Conservation (phyloP, 177 flowering plant species). For the Vitis hybrid region DNA sequence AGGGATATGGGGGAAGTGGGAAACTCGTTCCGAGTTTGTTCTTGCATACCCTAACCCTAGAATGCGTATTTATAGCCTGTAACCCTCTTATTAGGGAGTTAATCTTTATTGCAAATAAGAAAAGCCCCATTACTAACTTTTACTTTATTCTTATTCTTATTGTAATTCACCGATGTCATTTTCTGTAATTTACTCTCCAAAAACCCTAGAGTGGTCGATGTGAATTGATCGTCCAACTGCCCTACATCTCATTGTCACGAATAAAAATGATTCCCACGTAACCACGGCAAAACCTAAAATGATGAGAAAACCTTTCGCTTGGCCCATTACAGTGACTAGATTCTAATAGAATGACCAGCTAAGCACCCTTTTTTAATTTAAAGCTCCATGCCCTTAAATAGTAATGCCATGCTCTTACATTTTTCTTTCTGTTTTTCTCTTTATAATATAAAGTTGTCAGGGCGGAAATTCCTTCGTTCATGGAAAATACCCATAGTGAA, state of each 20-base stretch:
- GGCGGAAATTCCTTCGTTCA: no score
- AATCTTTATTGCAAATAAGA: not conserved
- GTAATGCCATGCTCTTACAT: no score
- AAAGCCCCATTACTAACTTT: not conserved
- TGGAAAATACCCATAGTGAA: no score
- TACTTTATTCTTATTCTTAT: not conserved
- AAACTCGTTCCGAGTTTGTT: constrained; percentile 2
- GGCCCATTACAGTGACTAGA: constrained; percentile 40
- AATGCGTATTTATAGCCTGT: constrained; percentile 31
- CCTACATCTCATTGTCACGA: constrained; percentile 18
- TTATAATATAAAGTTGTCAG: no score
- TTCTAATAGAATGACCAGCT: constrained; percentile 50
- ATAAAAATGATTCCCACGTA: constrained; percentile 6
- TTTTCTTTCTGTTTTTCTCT: no score
- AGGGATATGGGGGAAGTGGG: not conserved
- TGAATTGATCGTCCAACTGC: constrained; percentile 46
- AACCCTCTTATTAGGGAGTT: not conserved
- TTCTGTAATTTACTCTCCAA: not conserved
- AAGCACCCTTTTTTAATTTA: constrained; percentile 23
- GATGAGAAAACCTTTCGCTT: constrained; percentile 32
- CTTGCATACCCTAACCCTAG: constrained; percentile 44
- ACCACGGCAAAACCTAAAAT: constrained; percentile 27
- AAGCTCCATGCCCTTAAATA: not conserved
- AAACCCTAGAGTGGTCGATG: constrained; percentile 23
- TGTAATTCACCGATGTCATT: no score